Evolutionary conservation across 441 rosid species (phyloP), one percentile per base, ranked within the genome.

Genomic region (Rhodomyrtus psidioides): DNA sequence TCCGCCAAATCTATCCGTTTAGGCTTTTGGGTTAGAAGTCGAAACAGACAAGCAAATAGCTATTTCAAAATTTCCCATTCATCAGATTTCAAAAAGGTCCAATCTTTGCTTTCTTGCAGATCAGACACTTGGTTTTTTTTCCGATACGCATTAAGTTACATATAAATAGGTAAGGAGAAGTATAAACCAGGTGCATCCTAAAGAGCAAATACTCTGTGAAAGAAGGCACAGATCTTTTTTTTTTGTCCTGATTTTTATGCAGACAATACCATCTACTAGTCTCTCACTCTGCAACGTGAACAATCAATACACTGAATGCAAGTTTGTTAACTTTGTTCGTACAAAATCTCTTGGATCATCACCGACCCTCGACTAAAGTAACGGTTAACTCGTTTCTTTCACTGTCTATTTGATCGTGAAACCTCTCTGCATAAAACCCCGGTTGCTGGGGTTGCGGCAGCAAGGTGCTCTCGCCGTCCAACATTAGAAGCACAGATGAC

Each of bases 381-480:
- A n/a, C 9, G 1, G 83, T 88, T 82, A 82, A 51, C 62, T 76
- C 82, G 8, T 74, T 81, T 65, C 84, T 57, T 58, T 84, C 70
- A 9, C 65, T 28, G 2, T 39, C 59, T 28, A 30, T 39, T 3
- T 83, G 56, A 53, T 82, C 62, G 19, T 82, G 9, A 76, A 59
- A 76, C 81, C 91, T 84, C 30, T 86, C 86, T 4, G 87, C 82
- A 65, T 65, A 89, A 82, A 85, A 90, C 1, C 90, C 87, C 4
- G 91, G 91, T 60, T 88, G 86, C 54, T 86, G 85, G 27, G 88
- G 89, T 28, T 86, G 84, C 2, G 56, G 54, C 17, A 26, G 19
- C 12, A 12, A 76, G 8, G 9, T 17, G 13, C 17, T 24, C 53
- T 75, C 87, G 54, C 65, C 13, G 59, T 39, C 74, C 30, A 55